These are phyloP conservation scores for Sugiyamaella boreocaroliniensis DNA, from an alignment of 805 yeast species.

Conservation along the genomic window DNA sequence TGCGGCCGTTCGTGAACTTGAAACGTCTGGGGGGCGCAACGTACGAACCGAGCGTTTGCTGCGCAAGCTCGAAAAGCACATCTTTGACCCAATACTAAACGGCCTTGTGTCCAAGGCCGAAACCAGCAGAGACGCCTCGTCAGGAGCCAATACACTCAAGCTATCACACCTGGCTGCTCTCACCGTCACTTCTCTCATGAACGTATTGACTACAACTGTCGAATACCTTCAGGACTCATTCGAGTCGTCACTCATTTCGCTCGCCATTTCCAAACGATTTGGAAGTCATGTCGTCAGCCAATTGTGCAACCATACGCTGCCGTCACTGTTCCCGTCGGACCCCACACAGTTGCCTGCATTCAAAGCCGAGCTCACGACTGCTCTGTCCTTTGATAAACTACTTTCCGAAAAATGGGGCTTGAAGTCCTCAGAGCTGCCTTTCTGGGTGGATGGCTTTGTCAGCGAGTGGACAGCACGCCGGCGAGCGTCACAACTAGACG, in stretches of 20 bases:
- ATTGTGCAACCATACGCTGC: constrained; percentile 11
- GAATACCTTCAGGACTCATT: constrained; percentile 11
- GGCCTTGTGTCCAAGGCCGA: constrained; percentile 2
- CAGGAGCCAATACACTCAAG: not conserved
- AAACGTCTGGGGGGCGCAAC: not conserved
- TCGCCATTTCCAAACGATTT: constrained; percentile 13
- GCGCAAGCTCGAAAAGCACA: constrained; percentile 8
- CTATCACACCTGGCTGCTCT: not conserved
- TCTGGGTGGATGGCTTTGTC: constrained; percentile 17
- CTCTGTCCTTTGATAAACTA: constrained; percentile 14
- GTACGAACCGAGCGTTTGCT: constrained; percentile 12
- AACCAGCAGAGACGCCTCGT: not conserved
- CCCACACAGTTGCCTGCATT: constrained; percentile 13
- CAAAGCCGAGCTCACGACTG: constrained; percentile 8
- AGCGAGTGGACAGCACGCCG: constrained; percentile 19
- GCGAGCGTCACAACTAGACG: constrained; percentile 13
- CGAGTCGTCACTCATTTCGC: constrained; percentile 3
- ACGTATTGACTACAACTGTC: constrained; percentile 7
- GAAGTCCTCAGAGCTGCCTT: constrained; percentile 12
- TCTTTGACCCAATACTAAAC: constrained; percentile 14
- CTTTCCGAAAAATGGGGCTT: constrained; percentile 11
- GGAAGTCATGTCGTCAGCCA: constrained; percentile 4
- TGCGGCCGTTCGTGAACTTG: not conserved
- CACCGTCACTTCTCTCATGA: constrained; percentile 5
- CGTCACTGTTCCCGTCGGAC: constrained; percentile 17